Evolutionary conservation across 768 basidiomycete genomes (phyloP).

Genomic region (Boletus tomentosulus): DNA sequence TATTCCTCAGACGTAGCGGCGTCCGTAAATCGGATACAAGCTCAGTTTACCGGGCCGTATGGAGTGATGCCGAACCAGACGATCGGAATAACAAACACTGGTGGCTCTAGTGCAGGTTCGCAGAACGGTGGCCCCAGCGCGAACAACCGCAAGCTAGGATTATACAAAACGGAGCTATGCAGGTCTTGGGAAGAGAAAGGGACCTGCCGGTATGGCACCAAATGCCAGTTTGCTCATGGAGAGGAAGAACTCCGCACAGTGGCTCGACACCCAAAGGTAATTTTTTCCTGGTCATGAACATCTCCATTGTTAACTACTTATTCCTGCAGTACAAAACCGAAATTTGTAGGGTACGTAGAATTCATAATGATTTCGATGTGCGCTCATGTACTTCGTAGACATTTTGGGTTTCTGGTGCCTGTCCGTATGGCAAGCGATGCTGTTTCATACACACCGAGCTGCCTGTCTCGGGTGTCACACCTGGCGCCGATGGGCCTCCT

Average conservation of each 20-base stretch:
- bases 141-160: constrained; percentile 84
- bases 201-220: constrained; percentile 76
- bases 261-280: constrained; percentile 84
- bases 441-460: constrained; percentile 93
- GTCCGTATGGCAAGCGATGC: constrained; percentile 88
- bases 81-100: constrained; percentile 41
- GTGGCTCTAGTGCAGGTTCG: constrained; percentile 24
- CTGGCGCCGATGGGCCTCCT: constrained; percentile 49
- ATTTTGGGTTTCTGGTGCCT: constrained; percentile 92
- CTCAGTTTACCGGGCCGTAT: constrained; percentile 53
- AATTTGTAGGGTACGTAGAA: constrained; percentile 71
- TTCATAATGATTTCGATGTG: not conserved
- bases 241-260: constrained; percentile 83
- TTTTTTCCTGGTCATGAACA: constrained; percentile 9
- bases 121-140: constrained; percentile 65
- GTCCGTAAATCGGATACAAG: constrained; percentile 60
- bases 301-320: constrained; percentile 15
- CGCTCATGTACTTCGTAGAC: constrained; percentile 45
- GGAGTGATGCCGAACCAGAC: constrained; percentile 43
- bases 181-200: constrained; percentile 93
- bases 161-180: constrained; percentile 90
- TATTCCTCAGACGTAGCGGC: constrained; percentile 53
- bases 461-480: constrained; percentile 56
- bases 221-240: constrained; percentile 93
- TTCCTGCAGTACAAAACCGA: constrained; percentile 80